Percentiles rank a stretch among this genome's conserved stretches.
These are phyloP conservation scores for Phaeophleospora eucalypticola DNA, from an alignment of 2,329 filamentous ascomycete species.

Conservation along the genomic window DNA sequence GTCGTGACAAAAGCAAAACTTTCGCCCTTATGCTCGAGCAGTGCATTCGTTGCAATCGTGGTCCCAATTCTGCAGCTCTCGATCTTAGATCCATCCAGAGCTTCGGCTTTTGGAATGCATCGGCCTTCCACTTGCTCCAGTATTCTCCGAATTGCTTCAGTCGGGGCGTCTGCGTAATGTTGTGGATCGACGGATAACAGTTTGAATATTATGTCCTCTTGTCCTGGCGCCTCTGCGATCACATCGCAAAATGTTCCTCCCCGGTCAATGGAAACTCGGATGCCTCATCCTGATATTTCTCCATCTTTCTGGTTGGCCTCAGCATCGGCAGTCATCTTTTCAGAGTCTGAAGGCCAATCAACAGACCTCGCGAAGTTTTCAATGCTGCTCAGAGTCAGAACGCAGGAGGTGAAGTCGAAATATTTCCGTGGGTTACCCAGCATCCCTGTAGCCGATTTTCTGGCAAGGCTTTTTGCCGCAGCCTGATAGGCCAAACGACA, in stretches of 20 bases:
- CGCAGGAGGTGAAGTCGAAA: neutral
- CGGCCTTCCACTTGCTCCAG: conserved; percentile 21
- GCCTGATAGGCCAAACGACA: neutral
- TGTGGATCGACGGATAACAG: conserved; percentile 29
- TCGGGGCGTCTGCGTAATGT: conserved; percentile 32
- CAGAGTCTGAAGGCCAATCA: too few species aligned
- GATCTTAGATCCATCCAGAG: conserved; percentile 20
- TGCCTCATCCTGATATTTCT: too few species aligned
- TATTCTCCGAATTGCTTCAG: conserved; percentile 32
- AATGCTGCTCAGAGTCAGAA: neutral
- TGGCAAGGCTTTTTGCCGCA: neutral
- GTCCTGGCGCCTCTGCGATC: conserved; percentile 16
- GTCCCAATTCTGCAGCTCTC: conserved; percentile 43
- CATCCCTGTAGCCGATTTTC: neutral
- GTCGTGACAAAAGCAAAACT: conserved; percentile 79
- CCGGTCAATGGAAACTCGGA: conserved; percentile 15
- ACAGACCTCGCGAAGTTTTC: neutral
- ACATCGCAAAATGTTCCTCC: conserved; percentile 31
- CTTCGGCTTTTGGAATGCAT: conserved; percentile 18
- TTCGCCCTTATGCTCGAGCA: conserved; percentile 84
- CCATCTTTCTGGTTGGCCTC: too few species aligned
- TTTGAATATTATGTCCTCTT: conserved; percentile 30
- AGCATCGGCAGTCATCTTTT: too few species aligned
- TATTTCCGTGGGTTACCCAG: neutral
- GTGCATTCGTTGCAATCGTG: conserved; percentile 86